Conservation (phyloP, 2,329 filamentous ascomycete species). For the Trichoderma harzianum region DNA sequence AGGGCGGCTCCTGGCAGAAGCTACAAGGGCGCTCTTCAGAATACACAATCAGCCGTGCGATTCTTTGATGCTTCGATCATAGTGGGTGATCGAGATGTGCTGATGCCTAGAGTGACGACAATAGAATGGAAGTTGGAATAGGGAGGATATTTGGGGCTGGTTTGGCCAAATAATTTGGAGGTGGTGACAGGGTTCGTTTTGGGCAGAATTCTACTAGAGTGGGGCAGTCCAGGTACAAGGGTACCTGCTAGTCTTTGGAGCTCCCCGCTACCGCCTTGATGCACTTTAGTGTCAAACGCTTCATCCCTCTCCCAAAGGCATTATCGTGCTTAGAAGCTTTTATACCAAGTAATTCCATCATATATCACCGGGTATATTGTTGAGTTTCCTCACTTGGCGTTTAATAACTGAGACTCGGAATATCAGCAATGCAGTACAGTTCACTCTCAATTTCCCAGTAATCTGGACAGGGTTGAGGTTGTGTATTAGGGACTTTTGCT, state of each 20-base stretch:
- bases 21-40: neutral
- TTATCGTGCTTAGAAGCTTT: neutral
- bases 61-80: neutral
- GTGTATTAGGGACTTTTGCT: neutral
- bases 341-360: neutral
- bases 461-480: neutral
- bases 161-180: neutral
- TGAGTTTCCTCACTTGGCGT: neutral
- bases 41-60: neutral
- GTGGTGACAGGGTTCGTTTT: constrained; percentile 1
- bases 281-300: neutral
- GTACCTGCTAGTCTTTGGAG: neutral
- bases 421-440: neutral
- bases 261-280: neutral
- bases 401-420: neutral
- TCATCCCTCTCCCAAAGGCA: neutral
- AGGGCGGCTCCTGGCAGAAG: neutral
- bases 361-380: neutral
- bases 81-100: constrained; percentile 1
- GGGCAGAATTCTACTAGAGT: constrained; percentile 2
- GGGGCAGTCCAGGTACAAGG: neutral
- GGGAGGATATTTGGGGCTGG: neutral
- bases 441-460: neutral
- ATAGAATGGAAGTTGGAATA: neutral
- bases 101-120: neutral